phyloP scores from a whole-genome alignment of 306 rosid species.

The Cajanus cajan region DNA sequence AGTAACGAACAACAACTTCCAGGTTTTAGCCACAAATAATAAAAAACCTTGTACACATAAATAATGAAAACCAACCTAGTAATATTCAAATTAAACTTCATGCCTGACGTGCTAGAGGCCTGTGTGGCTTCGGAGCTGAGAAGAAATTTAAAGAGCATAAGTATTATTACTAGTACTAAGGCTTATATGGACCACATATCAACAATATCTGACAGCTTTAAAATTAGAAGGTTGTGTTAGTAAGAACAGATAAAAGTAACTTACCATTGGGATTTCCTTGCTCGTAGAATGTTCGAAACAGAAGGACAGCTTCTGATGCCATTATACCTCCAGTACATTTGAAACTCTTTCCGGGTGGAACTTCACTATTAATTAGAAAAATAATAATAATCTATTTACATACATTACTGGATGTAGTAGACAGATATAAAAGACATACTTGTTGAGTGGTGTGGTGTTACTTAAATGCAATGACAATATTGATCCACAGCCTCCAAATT shows the following conservation, averaged over 20 bases:
- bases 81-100: conserved; percentile 27
- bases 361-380: conserved; percentile 41
- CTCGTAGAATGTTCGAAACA: conserved; percentile 75
- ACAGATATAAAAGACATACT: conserved; percentile 44
- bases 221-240: conserved; percentile 10
- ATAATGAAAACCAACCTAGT: conserved; percentile 22
- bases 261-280: conserved; percentile 97
- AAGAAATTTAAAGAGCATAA: conserved; percentile 18
- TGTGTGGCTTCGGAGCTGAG: conserved; percentile 95
- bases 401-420: not conserved
- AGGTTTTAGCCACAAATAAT: conserved; percentile 13
- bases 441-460: conserved; percentile 34
- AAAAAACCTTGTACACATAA: not conserved
- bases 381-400: not conserved
- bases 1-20: not conserved
- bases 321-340: conserved; percentile 83
- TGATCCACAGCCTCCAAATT: conserved; percentile 99
- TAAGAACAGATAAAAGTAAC: conserved; percentile 1
- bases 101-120: conserved; percentile 44
- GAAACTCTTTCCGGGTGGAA: conserved; percentile 51
- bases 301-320: conserved; percentile 87
- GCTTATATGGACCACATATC: not conserved
- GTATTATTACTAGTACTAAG: not conserved
- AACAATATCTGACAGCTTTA: not conserved
- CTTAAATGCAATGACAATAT: conserved; percentile 71